These are phyloP conservation scores for Ogataea polymorpha DNA, from an alignment of 805 yeast genomes.

Conservation along the genomic window DNA sequence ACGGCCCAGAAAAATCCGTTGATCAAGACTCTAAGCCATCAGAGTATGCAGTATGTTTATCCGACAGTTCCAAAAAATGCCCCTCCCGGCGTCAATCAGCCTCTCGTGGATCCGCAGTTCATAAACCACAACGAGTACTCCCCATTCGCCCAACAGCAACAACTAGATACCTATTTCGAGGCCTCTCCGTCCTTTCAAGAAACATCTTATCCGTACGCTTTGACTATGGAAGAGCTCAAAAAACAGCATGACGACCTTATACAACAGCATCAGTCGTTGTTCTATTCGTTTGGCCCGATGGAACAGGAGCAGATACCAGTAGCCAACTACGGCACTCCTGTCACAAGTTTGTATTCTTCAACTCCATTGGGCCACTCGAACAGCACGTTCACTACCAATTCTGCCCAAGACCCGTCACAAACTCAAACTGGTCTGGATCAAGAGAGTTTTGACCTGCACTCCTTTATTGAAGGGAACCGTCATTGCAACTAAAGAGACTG, in stretches of 20 bases:
- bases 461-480: slow-evolving; percentile 17
- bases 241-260: slow-evolving; percentile 21
- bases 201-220: background rate
- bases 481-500: slow-evolving; percentile 1
- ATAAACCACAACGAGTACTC: slow-evolving; percentile 6
- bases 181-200: background rate
- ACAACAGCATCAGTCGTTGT: slow-evolving; percentile 14
- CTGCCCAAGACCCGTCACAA: background rate
- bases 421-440: slow-evolving; percentile 5
- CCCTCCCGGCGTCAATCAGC: slow-evolving; percentile 5
- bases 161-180: slow-evolving; percentile 15
- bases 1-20: slow-evolving; percentile 11
- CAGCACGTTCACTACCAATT: background rate
- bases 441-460: slow-evolving; percentile 18
- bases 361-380: background rate
- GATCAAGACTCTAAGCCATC: slow-evolving; percentile 1
- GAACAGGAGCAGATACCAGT: slow-evolving; percentile 1
- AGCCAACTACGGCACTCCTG: background rate
- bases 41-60: slow-evolving; percentile 1
- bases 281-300: slow-evolving; percentile 14
- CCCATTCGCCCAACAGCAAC: slow-evolving; percentile 9
- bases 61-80: slow-evolving; percentile 3
- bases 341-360: background rate
- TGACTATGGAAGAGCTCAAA: slow-evolving; percentile 21
- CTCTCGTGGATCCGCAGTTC: slow-evolving; percentile 16